Percentiles rank a stretch among this genome's conserved stretches.
These are phyloP conservation scores for Pichia sp. DNA, from an alignment of 1,139 yeast species.

Conservation along the genomic window DNA sequence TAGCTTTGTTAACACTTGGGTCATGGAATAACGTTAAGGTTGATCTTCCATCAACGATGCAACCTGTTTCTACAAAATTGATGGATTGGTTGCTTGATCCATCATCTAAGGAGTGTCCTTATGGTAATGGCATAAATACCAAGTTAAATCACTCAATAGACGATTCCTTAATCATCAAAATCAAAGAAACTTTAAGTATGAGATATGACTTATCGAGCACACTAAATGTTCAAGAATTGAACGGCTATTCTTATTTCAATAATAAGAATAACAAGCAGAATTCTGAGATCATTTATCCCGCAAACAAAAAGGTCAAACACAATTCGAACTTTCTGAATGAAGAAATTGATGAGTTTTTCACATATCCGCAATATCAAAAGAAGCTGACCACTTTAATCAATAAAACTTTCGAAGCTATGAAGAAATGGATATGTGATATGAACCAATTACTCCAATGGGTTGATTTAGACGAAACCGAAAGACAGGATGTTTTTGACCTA, in stretches of 20 bases:
- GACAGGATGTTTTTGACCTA: constrained; percentile 43
- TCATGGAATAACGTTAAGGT: constrained; percentile 4
- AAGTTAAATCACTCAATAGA: constrained; percentile 14
- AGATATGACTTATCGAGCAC: constrained; percentile 7
- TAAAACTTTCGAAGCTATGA: constrained; percentile 20
- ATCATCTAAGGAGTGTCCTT: constrained; percentile 4
- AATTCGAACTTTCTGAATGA: neutral
- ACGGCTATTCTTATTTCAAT: constrained; percentile 15
- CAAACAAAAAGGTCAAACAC: constrained; percentile 1
- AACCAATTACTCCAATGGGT: constrained; percentile 26
- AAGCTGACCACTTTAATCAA: constrained; percentile 16
- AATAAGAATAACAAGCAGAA: neutral
- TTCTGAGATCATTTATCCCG: no score
- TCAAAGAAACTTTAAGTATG: neutral
- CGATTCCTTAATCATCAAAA: constrained; percentile 6
- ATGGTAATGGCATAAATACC: constrained; percentile 2
- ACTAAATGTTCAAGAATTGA: constrained; percentile 10
- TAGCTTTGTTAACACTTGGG: constrained; percentile 11
- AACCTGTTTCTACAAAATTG: constrained; percentile 5
- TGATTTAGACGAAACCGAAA: constrained; percentile 37
- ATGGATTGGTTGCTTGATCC: constrained; percentile 12
- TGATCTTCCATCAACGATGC: constrained; percentile 2
- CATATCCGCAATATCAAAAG: constrained; percentile 14
- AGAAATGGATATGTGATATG: constrained; percentile 24
- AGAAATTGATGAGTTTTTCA: no score